Evolutionary conservation across 164 flowering plant species (phyloP).

Genomic region (Amborella trichopoda): DNA sequence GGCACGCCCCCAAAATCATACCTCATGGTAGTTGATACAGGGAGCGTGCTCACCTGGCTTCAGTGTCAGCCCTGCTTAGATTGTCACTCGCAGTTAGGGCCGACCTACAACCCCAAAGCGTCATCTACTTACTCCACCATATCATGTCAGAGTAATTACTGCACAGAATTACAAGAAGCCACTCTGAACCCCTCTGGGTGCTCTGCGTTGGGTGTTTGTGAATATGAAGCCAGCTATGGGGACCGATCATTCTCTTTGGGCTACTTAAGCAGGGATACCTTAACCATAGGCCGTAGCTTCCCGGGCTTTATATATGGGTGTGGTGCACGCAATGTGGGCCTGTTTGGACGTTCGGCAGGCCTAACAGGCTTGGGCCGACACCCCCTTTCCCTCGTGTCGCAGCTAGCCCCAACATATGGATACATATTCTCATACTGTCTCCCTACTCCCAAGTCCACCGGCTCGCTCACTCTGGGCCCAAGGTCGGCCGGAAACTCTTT

Average conservation of each 20-base stretch:
- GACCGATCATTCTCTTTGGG: conserved; percentile 35
- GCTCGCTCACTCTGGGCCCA: conserved; percentile 22
- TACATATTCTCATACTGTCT: conserved; percentile 43
- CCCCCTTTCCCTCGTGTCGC: conserved; percentile 27
- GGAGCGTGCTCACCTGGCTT: conserved; percentile 40
- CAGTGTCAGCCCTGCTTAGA: conserved; percentile 40
- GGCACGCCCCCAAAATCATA: conserved; percentile 27
- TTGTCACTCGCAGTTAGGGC: conserved; percentile 30
- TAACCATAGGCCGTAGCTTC: conserved; percentile 15
- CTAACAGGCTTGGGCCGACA: conserved; percentile 34
- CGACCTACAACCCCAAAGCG: conserved; percentile 18
- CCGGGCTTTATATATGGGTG: conserved; percentile 32
- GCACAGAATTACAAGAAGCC: conserved; percentile 20
- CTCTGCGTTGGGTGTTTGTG: conserved; percentile 8
- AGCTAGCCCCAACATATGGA: conserved; percentile 22
- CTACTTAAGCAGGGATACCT: conserved; percentile 20
- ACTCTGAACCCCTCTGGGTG: conserved; percentile 30
- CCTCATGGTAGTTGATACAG: conserved; percentile 35
- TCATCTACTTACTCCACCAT: conserved; percentile 21
- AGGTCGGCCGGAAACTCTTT: conserved; percentile 2
- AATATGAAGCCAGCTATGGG: conserved; percentile 33
- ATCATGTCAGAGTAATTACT: conserved; percentile 18
- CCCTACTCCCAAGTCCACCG: conserved; percentile 18
- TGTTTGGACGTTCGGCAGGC: conserved; percentile 37
- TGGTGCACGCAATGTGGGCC: conserved; percentile 36